Base-by-base conservation (phyloP, 2,329 filamentous ascomycete genomes). In the Penicillium thymicola region DNA sequence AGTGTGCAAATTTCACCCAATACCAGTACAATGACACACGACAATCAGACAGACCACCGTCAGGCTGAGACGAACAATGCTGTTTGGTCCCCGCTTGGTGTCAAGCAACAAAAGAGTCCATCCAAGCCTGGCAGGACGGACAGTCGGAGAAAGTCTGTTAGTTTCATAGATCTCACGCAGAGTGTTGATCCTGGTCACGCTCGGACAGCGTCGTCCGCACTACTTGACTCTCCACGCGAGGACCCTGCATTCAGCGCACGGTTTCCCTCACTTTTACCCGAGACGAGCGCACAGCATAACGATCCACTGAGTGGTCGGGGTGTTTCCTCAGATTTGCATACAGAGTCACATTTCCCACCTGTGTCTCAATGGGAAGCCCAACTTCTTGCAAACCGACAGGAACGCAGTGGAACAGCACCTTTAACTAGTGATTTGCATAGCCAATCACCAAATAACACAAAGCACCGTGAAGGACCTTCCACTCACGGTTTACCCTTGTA, bases 311-410 rank as follows among this genome's bases (percentile, higher is more conserved):
- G 41, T 37, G 36, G 51, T 13, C 60, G 61, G 27, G 59, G 59
- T 11, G 40, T 54, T 48, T 55, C 67, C 16, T 56, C 62, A 6
- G 57, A 57, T 51, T 61, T 68, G 18, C 63, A 60, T 16, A 58
- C 64, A 21, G 61, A 67, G 44, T 58, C 58, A 23, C 68, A 65
- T 10, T 75, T 74, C 51, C 72, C 72, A 27, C 72, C 72, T 30
- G 67, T 75, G 25, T 75, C 72, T 27, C 72, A 75, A 44, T 52
- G 70, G n/a, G 72, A 75, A 51, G 72, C 72, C 7, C 71, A 72
- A 43, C 60, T 70, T 32, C 47, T 72, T 28, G 65, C 70, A 32
- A 63, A 62, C 14, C 63, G 64, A 30, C 62, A 54, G 11, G 51
- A 54, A 18, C 21, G 48, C 43, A 54, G 52, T 30, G 47, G 43